Evolutionary conservation across 78 protist species (phyloP), one percentile per base, ranked within the genome.

Genomic region (Dictyostelium citrinum): DNA sequence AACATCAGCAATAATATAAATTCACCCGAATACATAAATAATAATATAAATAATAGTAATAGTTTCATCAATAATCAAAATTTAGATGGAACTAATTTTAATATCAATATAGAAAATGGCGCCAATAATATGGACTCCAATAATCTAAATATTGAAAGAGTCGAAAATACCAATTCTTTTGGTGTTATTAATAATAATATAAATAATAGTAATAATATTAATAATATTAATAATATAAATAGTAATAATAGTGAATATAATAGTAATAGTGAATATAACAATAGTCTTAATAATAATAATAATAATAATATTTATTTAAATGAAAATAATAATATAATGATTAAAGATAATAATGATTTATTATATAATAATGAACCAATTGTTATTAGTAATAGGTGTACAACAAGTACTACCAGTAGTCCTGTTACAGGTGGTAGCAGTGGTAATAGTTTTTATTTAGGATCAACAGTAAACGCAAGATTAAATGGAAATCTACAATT

Each of bases 401-500:
- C 43, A 70, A 70, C 77, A 33, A 70, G 77, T 70, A 27, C 77
- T 29, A 70, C 24, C 5, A 70, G 45, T 33, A 64, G 72, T 11
- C 72, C 72, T 10, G 72, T 64, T 10, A 64, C 39, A 27, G 72
- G 72, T 24, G n/a, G n/a, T n/a, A n/a, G n/a, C n/a, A 60, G 70
- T 60, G 45, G 76, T 70, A 45, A 4, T 9, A 46, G 81, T 41
- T 35, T 75, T 11, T 33, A 41, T 84, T 33, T 70, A 14, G 39
- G 37, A 6, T 41, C 75, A 51, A 11, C 39, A 46, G 8, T 55
- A 10, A 55, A 27, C n/a, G 2, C 75, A 29, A 51, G 71, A 86
- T 43, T 86, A 5, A 55, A 76, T 43, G 60, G 84, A 17, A 58
- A 60, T 64, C 71, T 68, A n/a, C 93, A 88, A 88, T 29, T 88